Evolutionary conservation across 768 basidiomycete genomes (phyloP).

Genomic region (Ramaria rubella): DNA sequence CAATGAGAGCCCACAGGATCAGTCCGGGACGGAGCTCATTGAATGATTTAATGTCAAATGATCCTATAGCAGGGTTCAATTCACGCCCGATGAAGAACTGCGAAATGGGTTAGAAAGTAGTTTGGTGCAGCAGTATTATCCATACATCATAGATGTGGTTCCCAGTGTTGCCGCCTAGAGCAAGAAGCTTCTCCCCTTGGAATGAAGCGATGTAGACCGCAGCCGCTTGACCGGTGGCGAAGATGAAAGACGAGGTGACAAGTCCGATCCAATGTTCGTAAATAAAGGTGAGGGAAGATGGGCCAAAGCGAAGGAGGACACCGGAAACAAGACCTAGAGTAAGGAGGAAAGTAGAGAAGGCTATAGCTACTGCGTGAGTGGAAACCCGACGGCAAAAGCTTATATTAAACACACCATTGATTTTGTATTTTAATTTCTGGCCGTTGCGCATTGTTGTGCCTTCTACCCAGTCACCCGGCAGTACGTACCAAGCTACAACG

Average conservation of each 20-base stretch:
- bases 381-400: too few species aligned
- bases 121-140: slow-evolving; percentile 11
- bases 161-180: slow-evolving; percentile 88
- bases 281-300: slow-evolving; percentile 77
- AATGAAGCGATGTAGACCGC: slow-evolving; percentile 70
- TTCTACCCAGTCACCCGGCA: slow-evolving; percentile 68
- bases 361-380: slow-evolving; percentile 38
- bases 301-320: slow-evolving; percentile 65
- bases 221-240: slow-evolving; percentile 69
- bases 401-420: slow-evolving; percentile 86
- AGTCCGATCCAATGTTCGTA: slow-evolving; percentile 92
- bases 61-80: slow-evolving; percentile 80
- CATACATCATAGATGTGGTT: slow-evolving; percentile 86
- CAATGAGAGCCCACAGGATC: slow-evolving; percentile 85
- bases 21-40: slow-evolving; percentile 87
- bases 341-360: slow-evolving; percentile 81
- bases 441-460: slow-evolving; percentile 73
- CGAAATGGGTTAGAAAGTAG: not conserved
- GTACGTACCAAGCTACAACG: slow-evolving; percentile 69
- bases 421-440: slow-evolving; percentile 76
- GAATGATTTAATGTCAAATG: slow-evolving; percentile 68
- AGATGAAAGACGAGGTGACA: slow-evolving; percentile 70
- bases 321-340: slow-evolving; percentile 69
- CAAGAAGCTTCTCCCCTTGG: slow-evolving; percentile 62
- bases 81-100: slow-evolving; percentile 94